Evolutionary conservation across 2,329 filamentous ascomycete genomes (phyloP).

Genomic region (Neofusicoccum laricinum): DNA sequence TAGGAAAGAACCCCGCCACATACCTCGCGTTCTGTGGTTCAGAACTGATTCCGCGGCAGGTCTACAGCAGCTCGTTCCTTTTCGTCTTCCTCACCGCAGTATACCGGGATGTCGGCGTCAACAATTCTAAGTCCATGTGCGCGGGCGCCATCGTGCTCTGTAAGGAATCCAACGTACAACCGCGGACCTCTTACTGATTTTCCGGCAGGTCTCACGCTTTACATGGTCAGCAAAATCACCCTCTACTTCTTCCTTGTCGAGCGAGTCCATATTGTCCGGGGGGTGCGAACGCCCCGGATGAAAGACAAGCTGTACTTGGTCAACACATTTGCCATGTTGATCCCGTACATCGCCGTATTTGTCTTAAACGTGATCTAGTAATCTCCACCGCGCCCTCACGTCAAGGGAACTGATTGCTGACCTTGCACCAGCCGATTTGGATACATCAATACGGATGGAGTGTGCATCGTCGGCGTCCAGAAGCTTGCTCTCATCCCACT

Average conservation of each 20-base stretch:
- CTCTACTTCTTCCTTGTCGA: conserved; percentile 1
- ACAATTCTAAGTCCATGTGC: not conserved
- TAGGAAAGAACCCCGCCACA: too few species aligned
- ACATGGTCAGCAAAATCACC: not conserved
- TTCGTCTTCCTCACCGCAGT: not conserved
- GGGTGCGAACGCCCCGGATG: not conserved
- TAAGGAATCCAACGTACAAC: not conserved
- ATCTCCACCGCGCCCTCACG: not conserved
- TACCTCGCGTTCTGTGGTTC: too few species aligned
- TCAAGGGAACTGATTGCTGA: not conserved
- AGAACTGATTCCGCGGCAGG: not conserved
- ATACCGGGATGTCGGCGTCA: not conserved
- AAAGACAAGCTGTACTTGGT: not conserved
- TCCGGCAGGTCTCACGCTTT: not conserved
- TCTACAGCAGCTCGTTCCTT: not conserved
- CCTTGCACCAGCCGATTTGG: not conserved
- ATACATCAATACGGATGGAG: not conserved
- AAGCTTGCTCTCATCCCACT: conserved; percentile 58
- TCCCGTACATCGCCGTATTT: not conserved
- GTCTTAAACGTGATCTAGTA: not conserved
- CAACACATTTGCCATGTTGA: not conserved
- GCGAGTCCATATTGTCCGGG: not conserved
- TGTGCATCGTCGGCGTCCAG: conserved; percentile 61
- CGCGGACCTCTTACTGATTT: not conserved
- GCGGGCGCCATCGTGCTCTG: not conserved